These are phyloP conservation scores for Backusella tuberculispora DNA, from an alignment of 192 early-diverging fungal species.

Conservation along the genomic window DNA sequence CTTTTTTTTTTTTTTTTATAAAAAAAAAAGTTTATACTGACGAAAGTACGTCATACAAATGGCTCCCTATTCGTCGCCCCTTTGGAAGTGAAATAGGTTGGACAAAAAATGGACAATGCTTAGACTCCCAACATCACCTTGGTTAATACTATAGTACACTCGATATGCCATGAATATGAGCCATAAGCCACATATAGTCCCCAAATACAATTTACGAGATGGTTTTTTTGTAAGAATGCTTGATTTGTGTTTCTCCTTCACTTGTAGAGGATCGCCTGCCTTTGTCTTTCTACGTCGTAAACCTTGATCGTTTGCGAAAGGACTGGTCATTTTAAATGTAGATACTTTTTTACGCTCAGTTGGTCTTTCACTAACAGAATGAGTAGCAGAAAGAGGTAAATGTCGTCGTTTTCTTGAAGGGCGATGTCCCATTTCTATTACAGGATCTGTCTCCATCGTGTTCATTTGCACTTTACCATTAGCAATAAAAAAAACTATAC, in stretches of 20 bases:
- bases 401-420: constrained; percentile 24
- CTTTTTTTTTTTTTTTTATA: neutral
- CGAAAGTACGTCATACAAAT: constrained; percentile 6
- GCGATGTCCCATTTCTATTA: constrained; percentile 18
- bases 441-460: neutral
- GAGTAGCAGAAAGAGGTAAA: constrained; percentile 13
- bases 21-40: neutral
- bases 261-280: neutral
- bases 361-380: neutral
- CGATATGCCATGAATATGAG: neutral
- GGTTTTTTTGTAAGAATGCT: neutral
- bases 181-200: neutral
- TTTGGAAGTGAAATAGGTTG: neutral
- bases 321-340: neutral
- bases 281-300: neutral
- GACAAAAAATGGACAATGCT: constrained; percentile 7
- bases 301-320: neutral
- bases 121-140: neutral
- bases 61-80: neutral
- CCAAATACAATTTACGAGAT: neutral
- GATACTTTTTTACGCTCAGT: neutral
- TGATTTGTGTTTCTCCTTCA: neutral
- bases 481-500: neutral
- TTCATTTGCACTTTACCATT: neutral
- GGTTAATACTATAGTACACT: neutral